phyloP scores from a whole-genome alignment of 129 eudicot genomes.

The Gnaphalium uliginosum region DNA sequence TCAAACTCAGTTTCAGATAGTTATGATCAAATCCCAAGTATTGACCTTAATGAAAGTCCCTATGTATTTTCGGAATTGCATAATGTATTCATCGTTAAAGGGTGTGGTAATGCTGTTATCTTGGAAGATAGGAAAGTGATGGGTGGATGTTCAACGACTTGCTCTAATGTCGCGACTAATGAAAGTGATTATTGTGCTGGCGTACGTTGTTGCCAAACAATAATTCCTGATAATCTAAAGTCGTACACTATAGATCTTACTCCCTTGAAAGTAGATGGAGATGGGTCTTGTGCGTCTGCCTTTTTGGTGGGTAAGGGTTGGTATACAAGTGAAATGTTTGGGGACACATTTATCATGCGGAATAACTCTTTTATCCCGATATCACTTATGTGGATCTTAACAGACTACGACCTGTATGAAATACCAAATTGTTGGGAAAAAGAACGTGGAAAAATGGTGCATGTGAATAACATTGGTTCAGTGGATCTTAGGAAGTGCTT shows the following conservation, averaged over 20 bases:
- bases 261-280: neutral
- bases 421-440: no score
- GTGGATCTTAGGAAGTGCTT: neutral
- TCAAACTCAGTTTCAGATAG: no score
- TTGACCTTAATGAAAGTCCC: no score
- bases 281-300: constrained; percentile 21
- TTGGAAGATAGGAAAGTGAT: neutral
- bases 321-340: no score
- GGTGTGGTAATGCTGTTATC: no score
- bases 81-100: no score
- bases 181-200: constrained; percentile 6
- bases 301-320: neutral
- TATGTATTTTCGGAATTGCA: no score
- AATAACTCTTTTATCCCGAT: neutral
- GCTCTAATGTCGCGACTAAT: neutral
- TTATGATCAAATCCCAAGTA: no score
- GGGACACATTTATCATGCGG: neutral
- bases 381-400: constrained; percentile 18
- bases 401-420: neutral
- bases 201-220: constrained; percentile 16
- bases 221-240: constrained; percentile 19
- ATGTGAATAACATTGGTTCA: no score
- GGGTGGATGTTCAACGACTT: constrained; percentile 25
- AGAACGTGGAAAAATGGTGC: no score
- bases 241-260: constrained; percentile 8